Percentiles rank a stretch among this genome's conserved stretches.
Conservation (phyloP, 352 stramenopile genomes). For the Pythium coloratum region DNA sequence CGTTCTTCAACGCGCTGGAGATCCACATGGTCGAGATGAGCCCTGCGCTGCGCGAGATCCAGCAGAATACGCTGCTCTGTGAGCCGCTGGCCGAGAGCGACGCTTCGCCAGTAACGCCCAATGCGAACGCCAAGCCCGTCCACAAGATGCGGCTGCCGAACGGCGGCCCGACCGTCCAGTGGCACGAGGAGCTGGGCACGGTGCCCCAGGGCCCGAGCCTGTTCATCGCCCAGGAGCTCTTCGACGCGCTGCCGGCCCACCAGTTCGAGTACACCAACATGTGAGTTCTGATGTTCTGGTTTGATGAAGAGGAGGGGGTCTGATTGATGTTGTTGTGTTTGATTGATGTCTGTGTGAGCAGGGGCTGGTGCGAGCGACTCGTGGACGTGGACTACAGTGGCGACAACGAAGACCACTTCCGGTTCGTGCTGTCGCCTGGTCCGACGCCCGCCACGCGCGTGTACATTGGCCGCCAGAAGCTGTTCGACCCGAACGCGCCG, state of each 20-base stretch:
- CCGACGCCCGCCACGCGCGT: constrained; percentile 90
- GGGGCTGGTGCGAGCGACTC: constrained; percentile 93
- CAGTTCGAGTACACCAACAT: constrained; percentile 93
- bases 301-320: not conserved
- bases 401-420: constrained; percentile 85
- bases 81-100: constrained; percentile 36
- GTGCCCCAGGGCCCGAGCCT: constrained; percentile 82
- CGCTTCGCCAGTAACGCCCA: not conserved
- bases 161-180: constrained; percentile 59
- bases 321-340: not conserved
- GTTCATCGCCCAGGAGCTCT: constrained; percentile 91
- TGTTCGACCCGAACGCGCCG: constrained; percentile 59
- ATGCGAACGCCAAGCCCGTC: constrained; percentile 14
- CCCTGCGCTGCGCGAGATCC: constrained; percentile 85
- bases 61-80: constrained; percentile 83
- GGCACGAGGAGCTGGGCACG: constrained; percentile 86
- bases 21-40: constrained; percentile 94
- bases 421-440: constrained; percentile 92
- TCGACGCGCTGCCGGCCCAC: constrained; percentile 94
- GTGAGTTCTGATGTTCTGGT: constrained; percentile 27
- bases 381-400: constrained; percentile 87
- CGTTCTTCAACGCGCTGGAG: constrained; percentile 82
- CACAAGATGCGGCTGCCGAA: constrained; percentile 55
- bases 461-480: constrained; percentile 81
- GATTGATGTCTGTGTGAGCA: constrained; percentile 23